Percentiles rank a stretch among this genome's conserved stretches.
Conservation (phyloP, 1,284 basidiomycete genomes). For the Ganoderma lucidum region DNA sequence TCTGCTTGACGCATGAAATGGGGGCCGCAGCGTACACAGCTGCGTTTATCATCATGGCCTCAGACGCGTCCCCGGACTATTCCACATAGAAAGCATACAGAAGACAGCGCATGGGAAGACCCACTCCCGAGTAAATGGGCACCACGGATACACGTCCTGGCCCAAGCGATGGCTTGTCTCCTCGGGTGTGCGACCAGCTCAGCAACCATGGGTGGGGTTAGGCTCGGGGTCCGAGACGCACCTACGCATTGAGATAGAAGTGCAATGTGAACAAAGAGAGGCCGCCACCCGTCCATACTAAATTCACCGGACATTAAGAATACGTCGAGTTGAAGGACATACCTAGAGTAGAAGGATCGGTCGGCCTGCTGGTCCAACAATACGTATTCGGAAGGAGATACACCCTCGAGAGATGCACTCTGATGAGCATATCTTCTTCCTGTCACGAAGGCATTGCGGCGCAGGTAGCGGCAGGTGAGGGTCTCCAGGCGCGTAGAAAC, state of each 20-base stretch:
- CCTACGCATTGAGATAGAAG: too few species aligned
- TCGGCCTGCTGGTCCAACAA: slow-evolving; percentile 10
- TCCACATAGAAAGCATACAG: too few species aligned
- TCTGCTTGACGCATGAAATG: background rate
- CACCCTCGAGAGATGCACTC: background rate
- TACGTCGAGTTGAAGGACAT: background rate
- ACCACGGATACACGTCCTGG: too few species aligned
- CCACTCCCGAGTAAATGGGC: too few species aligned
- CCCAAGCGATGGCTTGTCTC: too few species aligned
- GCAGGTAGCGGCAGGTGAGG: slow-evolving; percentile 12
- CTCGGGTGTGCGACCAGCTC: too few species aligned
- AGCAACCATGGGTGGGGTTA: too few species aligned
- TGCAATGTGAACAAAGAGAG: background rate
- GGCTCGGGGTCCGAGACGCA: too few species aligned
- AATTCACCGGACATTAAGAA: background rate
- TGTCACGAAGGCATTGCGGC: background rate
- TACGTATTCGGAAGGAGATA: slow-evolving; percentile 3
- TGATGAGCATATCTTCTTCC: slow-evolving; percentile 23
- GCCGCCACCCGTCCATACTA: background rate
- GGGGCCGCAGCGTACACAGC: background rate
- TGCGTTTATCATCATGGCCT: background rate
- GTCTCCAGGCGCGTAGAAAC: slow-evolving; percentile 28
- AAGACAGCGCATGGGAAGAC: too few species aligned
- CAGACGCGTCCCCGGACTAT: too few species aligned
- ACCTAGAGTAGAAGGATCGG: slow-evolving; percentile 29